Conservation (phyloP, 371 early-diverging fungal genomes). For the Mortierella sp. region DNA sequence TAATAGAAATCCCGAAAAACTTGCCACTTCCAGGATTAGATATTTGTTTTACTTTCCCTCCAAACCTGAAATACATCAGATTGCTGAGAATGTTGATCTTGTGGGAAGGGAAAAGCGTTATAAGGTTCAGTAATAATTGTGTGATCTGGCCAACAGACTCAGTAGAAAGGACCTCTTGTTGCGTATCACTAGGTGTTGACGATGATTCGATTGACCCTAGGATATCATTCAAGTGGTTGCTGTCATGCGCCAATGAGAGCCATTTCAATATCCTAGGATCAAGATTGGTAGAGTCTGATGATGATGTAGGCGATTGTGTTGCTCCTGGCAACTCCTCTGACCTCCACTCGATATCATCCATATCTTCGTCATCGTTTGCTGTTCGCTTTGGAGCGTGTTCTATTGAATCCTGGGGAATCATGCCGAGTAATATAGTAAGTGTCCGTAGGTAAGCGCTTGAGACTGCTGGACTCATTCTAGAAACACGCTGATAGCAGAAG, state of each 20-base stretch:
- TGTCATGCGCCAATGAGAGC: slow-evolving; percentile 62
- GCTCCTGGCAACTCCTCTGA: slow-evolving; percentile 24
- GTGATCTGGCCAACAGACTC: slow-evolving; percentile 55
- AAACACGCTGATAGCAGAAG: slow-evolving; percentile 59
- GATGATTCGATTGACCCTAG: slow-evolving; percentile 57
- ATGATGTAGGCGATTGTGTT: slow-evolving; percentile 2
- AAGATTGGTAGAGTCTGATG: slow-evolving; percentile 22
- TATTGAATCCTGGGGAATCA: slow-evolving; percentile 33
- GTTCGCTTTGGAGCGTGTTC: slow-evolving; percentile 15
- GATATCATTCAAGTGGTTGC: slow-evolving; percentile 60
- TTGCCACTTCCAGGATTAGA: slow-evolving; percentile 16
- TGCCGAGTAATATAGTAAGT: slow-evolving; percentile 24
- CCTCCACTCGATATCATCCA: slow-evolving; percentile 57
- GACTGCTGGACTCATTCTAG: slow-evolving; percentile 35
- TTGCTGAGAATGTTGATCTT: slow-evolving; percentile 67
- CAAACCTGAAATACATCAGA: slow-evolving; percentile 62
- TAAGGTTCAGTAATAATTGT: slow-evolving; percentile 66
- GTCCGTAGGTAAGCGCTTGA: slow-evolving; percentile 41
- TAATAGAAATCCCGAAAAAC: slow-evolving; percentile 36
- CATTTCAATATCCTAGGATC: slow-evolving; percentile 62
- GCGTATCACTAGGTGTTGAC: slow-evolving; percentile 4
- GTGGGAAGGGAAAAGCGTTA: slow-evolving; percentile 70
- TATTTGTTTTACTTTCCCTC: slow-evolving; percentile 16
- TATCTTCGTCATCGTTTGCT: slow-evolving; percentile 62
- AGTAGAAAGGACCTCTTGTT: slow-evolving; percentile 13